Evolutionary conservation across 805 yeast species (phyloP).

Genomic region (Cyberlindnera maritima): DNA sequence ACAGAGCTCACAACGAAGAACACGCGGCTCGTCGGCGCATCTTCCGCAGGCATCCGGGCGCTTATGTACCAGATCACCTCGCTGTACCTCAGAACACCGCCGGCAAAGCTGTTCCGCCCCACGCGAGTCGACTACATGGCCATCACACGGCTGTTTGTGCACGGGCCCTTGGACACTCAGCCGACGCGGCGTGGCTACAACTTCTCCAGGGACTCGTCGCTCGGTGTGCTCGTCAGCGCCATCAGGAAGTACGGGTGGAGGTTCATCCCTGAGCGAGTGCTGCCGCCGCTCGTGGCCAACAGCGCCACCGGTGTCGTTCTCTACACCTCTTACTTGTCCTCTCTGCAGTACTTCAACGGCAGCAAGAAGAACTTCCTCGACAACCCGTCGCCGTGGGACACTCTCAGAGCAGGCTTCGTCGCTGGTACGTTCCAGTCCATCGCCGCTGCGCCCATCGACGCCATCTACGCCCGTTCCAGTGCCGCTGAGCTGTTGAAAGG

Average conservation of each 20-base stretch:
- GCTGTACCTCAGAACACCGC: conserved; percentile 73
- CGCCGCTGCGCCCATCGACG: conserved; percentile 92
- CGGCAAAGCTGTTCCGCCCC: conserved; percentile 84
- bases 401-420: conserved; percentile 73
- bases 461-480: conserved; percentile 77
- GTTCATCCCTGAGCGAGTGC: conserved; percentile 71
- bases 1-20: conserved; percentile 34
- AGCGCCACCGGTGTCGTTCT: conserved; percentile 85
- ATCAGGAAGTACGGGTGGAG: conserved; percentile 79
- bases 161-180: conserved; percentile 31
- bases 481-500: conserved; percentile 72
- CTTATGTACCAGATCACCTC: conserved; percentile 74
- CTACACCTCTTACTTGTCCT: conserved; percentile 74
- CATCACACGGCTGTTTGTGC: conserved; percentile 51
- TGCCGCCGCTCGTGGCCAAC: conserved; percentile 88
- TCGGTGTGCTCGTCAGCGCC: conserved; percentile 72
- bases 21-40: conserved; percentile 64
- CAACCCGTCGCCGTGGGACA: conserved; percentile 43
- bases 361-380: conserved; percentile 21
- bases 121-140: conserved; percentile 85
- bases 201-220: conserved; percentile 62
- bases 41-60: conserved; percentile 86
- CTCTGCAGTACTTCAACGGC: conserved; percentile 39
- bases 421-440: conserved; percentile 89
- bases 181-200: conserved; percentile 38